Percentiles rank a stretch among this genome's conserved stretches.
phyloP scores from a whole-genome alignment of 2,329 filamentous ascomycete genomes.

The Exutisphaerella laricina region DNA sequence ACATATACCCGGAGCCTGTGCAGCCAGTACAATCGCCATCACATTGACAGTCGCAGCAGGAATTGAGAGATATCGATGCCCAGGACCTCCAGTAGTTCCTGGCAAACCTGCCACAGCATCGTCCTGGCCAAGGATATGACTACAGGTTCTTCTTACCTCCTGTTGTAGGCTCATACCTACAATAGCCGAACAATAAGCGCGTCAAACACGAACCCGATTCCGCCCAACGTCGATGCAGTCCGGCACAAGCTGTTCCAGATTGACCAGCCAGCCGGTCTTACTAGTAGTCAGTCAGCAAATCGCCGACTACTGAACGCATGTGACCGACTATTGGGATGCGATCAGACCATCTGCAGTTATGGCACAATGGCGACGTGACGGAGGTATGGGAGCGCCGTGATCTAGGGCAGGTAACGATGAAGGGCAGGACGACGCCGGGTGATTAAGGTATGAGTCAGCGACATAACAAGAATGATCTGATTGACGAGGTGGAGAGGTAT shows the following conservation, averaged over 20 bases:
- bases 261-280: conserved; percentile 18
- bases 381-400: conserved; percentile 24
- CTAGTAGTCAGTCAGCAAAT: conserved; percentile 24
- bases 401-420: conserved; percentile 10
- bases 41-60: too few relatives aligned
- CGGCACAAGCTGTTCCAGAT: conserved; percentile 22
- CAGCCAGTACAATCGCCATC: too few relatives aligned
- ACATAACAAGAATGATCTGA: conserved; percentile 11
- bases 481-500: conserved; percentile 13
- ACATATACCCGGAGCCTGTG: neutral
- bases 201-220: conserved; percentile 21
- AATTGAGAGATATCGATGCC: neutral
- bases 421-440: conserved; percentile 2
- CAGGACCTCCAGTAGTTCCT: neutral
- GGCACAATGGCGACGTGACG: conserved; percentile 15
- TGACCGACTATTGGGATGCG: conserved; percentile 22
- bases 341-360: conserved; percentile 7
- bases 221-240: conserved; percentile 19
- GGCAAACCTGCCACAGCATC: neutral
- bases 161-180: conserved; percentile 20
- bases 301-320: conserved; percentile 24
- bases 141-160: conserved; percentile 16
- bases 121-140: neutral
- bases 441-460: conserved; percentile 6
- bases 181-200: conserved; percentile 22